These are phyloP conservation scores for Didymella pinodella DNA, from an alignment of 2,329 filamentous ascomycete species.

Conservation along the genomic window DNA sequence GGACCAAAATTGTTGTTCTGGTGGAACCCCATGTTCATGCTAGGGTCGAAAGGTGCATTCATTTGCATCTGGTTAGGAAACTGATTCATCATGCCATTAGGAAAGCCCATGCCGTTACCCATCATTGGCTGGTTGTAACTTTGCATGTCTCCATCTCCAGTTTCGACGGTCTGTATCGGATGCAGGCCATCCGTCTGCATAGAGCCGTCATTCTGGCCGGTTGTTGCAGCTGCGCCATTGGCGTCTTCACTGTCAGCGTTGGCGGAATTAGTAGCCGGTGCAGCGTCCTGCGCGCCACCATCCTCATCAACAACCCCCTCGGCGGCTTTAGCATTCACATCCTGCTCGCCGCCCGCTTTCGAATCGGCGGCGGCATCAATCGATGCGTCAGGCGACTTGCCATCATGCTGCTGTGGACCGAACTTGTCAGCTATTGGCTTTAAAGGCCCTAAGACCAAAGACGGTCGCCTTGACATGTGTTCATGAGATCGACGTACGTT, in stretches of 20 bases:
- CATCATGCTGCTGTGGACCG: conserved; percentile 39
- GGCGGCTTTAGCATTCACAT: conserved; percentile 32
- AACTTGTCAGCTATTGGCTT: conserved; percentile 38
- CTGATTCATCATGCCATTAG: conserved; percentile 46
- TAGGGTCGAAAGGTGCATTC: conserved; percentile 51
- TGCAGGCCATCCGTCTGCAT: conserved; percentile 36
- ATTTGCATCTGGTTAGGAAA: conserved; percentile 64
- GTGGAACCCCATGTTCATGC: conserved; percentile 49
- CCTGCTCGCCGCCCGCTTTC: conserved; percentile 41
- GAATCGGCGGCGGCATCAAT: conserved; percentile 44
- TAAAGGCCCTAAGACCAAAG: conserved; percentile 8
- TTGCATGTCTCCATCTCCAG: conserved; percentile 34
- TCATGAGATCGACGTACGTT: conserved; percentile 48
- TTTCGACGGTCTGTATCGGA: conserved; percentile 48
- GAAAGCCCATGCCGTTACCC: conserved; percentile 36
- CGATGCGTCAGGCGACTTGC: conserved; percentile 40
- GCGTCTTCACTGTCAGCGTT: conserved; percentile 20
- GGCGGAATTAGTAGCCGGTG: conserved; percentile 16
- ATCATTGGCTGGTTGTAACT: conserved; percentile 41
- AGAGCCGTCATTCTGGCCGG: conserved; percentile 23
- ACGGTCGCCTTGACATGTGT: conserved; percentile 21
- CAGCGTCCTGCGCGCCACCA: conserved; percentile 14
- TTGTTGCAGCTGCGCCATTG: conserved; percentile 29
- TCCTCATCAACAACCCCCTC: conserved; percentile 43
- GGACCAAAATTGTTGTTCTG: conserved; percentile 52